Evolutionary conservation across 768 basidiomycete genomes (phyloP), one percentile per base, ranked within the genome.

Genomic region (Suillus ampliporus): DNA sequence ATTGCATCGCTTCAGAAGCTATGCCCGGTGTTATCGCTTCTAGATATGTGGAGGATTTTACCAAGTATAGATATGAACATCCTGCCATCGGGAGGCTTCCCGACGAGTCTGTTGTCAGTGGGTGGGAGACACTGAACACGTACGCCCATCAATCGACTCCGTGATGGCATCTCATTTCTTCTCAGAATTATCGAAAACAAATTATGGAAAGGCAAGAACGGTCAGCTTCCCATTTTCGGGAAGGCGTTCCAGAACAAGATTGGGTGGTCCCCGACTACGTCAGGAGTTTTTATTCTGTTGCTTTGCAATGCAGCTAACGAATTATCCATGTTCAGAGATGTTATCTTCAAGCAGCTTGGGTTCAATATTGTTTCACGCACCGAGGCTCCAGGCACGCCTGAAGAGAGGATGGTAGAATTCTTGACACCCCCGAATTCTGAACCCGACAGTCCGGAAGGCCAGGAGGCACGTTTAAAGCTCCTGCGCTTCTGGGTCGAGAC

Each of bases 401-500:
- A 51, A 19, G 50, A 51, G 50, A 51, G 0, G 31, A 34, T 7
- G 71, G 72, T 5, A 85, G 86, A 43, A 69, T 74, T 6, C 81
- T 80, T 92, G 14, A 78, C 77, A 7, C 84, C 89, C 21, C 90
- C 90, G 0, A 47, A 73, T 6, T 85, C 86, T 4, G 85, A 90
- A 62, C 68, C 79, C 17, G 68, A 59, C 11, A 80, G 78, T 10
- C 68, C 76, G 10, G 75, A 79, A 43, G 88, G 88, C 19, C 82
- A 75, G 61, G 78, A 80, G 60, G 84, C 81, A 64, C 82, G 88
- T 5, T 82, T 83, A 26, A 88, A 82, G 69, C 81, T 94, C 4
- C 80, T 94, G 53, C 84, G 93, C 38, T 90, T 89, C 34, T 94
- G 93, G 93, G 82, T 92, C 19, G 93, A 95, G 71, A 75, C 89